Evolutionary conservation across 2,329 filamentous ascomycete species (phyloP).

Genomic region (Rasamsonia emersonii): DNA sequence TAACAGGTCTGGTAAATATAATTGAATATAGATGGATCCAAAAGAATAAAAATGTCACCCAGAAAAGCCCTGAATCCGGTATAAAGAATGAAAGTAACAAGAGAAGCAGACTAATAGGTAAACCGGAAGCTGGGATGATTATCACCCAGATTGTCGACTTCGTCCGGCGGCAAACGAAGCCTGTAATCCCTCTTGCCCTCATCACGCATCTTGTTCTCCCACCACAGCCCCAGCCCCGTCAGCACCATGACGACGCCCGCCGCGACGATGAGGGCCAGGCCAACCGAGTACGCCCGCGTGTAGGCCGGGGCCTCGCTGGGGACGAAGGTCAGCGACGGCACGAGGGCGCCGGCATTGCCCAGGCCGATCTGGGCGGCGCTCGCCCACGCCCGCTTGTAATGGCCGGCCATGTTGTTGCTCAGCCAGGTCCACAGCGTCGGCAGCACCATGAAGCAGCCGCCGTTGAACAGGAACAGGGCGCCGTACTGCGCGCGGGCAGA

Average conservation of each 20-base stretch:
- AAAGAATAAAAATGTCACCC: too few relatives aligned
- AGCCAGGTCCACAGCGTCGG: slow-evolving; percentile 59
- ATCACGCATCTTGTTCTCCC: slow-evolving; percentile 2
- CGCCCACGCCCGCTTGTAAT: slow-evolving; percentile 58
- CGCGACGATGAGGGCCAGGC: not conserved
- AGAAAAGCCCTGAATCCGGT: too few relatives aligned
- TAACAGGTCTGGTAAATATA: too few relatives aligned
- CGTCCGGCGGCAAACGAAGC: not conserved
- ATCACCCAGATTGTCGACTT: slow-evolving; percentile 2
- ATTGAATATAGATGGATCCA: too few relatives aligned
- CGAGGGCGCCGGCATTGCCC: slow-evolving; percentile 60
- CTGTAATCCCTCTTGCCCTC: not conserved
- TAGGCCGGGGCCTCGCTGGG: slow-evolving; percentile 57
- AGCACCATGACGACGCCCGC: not conserved
- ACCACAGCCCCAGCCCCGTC: not conserved
- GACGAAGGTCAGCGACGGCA: slow-evolving; percentile 59
- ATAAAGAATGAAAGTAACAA: too few relatives aligned
- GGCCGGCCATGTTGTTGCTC: slow-evolving; percentile 61
- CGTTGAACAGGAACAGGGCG: slow-evolving; percentile 61
- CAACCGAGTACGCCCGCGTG: slow-evolving; percentile 2
- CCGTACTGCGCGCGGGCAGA: slow-evolving; percentile 50
- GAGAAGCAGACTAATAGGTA: too few relatives aligned
- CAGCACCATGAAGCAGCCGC: slow-evolving; percentile 55
- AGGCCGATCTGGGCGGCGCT: slow-evolving; percentile 63
- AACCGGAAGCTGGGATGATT: slow-evolving; percentile 2